Conservation (phyloP, 805 yeast species). For the Candida railenensis region DNA sequence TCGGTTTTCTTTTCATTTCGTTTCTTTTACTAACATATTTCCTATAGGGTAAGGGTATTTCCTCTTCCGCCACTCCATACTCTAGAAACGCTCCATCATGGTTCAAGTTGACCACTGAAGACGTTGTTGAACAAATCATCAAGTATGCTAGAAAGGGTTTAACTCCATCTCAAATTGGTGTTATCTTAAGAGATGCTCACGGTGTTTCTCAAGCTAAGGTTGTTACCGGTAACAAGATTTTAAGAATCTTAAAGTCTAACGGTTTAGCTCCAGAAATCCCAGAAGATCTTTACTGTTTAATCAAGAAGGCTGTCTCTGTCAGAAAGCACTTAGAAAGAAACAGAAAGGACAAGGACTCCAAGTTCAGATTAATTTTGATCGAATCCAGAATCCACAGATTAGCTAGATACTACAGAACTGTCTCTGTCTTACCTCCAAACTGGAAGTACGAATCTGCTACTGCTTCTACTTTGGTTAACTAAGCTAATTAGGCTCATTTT, state of each 20-base stretch:
- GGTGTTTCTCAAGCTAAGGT: constrained; percentile 98
- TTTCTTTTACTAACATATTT: constrained; percentile 40
- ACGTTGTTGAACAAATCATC: constrained; percentile 96
- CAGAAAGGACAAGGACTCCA: constrained; percentile 99
- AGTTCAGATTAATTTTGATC: constrained; percentile 99
- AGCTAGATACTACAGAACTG: constrained; percentile 99
- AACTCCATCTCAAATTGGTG: constrained; percentile 99
- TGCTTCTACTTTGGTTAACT: constrained; percentile 99
- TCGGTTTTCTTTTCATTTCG: neutral
- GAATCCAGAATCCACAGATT: constrained; percentile 99
- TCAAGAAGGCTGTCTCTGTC: constrained; percentile 99
- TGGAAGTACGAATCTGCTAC: constrained; percentile 99
- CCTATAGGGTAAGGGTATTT: constrained; percentile 95
- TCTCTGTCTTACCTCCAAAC: constrained; percentile 98
- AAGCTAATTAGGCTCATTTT: constrained; percentile 29
- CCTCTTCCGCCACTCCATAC: constrained; percentile 98
- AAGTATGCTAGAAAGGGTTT: constrained; percentile 99
- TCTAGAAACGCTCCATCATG: constrained; percentile 98
- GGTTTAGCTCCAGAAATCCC: constrained; percentile 99
- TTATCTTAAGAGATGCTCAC: constrained; percentile 98
- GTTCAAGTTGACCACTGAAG: constrained; percentile 96
- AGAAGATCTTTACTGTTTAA: constrained; percentile 98
- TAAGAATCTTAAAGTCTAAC: constrained; percentile 98
- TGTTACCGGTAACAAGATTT: constrained; percentile 98
- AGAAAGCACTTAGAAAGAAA: constrained; percentile 99